Conservation (phyloP, 2,329 filamentous ascomycete species). For the Phyllosticta ampelicida region DNA sequence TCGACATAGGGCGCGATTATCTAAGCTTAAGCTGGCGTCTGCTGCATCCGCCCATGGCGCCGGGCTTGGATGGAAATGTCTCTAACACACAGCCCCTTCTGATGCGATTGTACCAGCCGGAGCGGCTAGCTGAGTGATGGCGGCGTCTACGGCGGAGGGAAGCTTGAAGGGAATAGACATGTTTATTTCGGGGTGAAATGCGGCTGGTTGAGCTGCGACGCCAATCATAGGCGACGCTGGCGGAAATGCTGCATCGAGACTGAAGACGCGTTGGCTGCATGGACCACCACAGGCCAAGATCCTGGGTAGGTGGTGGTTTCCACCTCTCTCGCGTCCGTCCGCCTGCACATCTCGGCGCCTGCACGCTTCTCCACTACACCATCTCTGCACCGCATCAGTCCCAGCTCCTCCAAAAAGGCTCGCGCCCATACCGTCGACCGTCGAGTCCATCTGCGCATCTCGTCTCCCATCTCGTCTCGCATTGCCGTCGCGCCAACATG, state of each 20-base stretch:
- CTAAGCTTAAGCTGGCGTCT: not conserved
- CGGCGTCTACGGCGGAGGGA: not conserved
- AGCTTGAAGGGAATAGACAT: not conserved
- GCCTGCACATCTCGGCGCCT: not conserved
- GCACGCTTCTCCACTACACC: not conserved
- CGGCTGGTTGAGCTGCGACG: not conserved
- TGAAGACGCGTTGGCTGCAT: no score
- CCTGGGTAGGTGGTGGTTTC: no score
- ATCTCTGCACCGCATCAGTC: not conserved
- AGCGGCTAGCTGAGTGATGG: not conserved
- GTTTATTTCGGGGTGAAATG: not conserved
- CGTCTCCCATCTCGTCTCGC: not conserved
- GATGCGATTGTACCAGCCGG: not conserved
- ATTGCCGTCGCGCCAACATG: conserved; percentile 25
- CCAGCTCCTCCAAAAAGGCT: not conserved
- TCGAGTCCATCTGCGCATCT: not conserved
- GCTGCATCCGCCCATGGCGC: not conserved
- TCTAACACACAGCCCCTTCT: not conserved
- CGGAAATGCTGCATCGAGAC: no score
- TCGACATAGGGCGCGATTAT: not conserved
- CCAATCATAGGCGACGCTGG: not conserved
- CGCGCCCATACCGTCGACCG: not conserved
- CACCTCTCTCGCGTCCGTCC: not conserved
- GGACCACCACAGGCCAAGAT: no score
- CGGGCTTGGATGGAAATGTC: not conserved